phyloP scores from a whole-genome alignment of 2,329 filamentous ascomycete genomes.

The Penicillium verrucosum region DNA sequence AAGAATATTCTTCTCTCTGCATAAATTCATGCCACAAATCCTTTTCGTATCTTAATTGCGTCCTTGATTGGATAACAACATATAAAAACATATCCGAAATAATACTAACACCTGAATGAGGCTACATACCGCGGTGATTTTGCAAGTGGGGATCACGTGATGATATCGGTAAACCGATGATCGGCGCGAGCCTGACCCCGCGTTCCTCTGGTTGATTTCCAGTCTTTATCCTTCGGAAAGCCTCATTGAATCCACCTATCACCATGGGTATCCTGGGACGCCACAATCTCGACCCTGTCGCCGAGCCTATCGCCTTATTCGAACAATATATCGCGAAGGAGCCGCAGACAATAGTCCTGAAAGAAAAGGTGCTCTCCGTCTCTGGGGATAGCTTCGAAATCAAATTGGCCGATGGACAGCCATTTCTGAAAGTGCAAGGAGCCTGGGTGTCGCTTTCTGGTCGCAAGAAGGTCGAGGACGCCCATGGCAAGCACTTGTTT shows the following conservation, averaged over 20 bases:
- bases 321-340: slow-evolving; percentile 16
- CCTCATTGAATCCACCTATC: not conserved
- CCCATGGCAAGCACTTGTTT: slow-evolving; percentile 19
- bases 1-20: not conserved
- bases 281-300: slow-evolving; percentile 15
- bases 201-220: not conserved
- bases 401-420: slow-evolving; percentile 52
- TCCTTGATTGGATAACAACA: not conserved
- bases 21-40: not conserved
- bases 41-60: not conserved
- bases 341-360: slow-evolving; percentile 52
- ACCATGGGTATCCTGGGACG: slow-evolving; percentile 14
- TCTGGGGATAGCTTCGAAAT: slow-evolving; percentile 65
- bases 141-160: not conserved
- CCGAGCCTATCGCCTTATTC: slow-evolving; percentile 20
- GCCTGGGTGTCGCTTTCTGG: slow-evolving; percentile 41
- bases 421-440: slow-evolving; percentile 57
- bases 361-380: slow-evolving; percentile 61
- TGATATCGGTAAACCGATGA: not conserved
- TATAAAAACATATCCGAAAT: not conserved
- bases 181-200: not conserved
- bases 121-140: not conserved
- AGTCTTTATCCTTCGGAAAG: not conserved
- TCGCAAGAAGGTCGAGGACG: slow-evolving; percentile 24
- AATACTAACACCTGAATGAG: not conserved